Conservation (phyloP, 768 basidiomycete genomes). For the Mycena alexandri region DNA sequence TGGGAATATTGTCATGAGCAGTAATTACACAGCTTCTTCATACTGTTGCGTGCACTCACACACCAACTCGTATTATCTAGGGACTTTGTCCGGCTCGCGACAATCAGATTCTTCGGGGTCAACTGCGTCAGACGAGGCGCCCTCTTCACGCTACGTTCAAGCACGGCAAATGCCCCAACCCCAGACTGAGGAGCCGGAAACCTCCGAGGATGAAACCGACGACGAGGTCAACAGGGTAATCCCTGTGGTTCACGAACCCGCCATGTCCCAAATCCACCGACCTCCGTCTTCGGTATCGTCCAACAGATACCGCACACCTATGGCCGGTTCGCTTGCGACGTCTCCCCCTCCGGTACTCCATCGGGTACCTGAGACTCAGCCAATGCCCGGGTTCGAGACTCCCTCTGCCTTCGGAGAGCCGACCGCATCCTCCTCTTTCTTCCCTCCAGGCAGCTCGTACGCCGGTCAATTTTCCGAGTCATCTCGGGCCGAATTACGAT, state of each 20-base stretch:
- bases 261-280: conserved; percentile 59
- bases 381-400: conserved; percentile 77
- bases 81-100: conserved; percentile 61
- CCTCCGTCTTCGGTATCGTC: conserved; percentile 86
- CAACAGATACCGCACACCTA: conserved; percentile 82
- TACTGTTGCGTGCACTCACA: neutral
- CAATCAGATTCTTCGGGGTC: conserved; percentile 77
- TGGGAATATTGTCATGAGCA: conserved; percentile 72
- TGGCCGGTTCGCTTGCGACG: conserved; percentile 70
- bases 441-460: conserved; percentile 56
- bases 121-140: conserved; percentile 61
- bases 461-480: conserved; percentile 55
- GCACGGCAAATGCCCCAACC: conserved; percentile 37
- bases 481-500: conserved; percentile 51
- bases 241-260: conserved; percentile 46
- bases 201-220: conserved; percentile 64
- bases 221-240: conserved; percentile 46
- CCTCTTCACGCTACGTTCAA: conserved; percentile 42
- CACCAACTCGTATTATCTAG: conserved; percentile 41
- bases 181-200: conserved; percentile 50
- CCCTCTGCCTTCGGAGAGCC: conserved; percentile 78
- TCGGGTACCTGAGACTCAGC: conserved; percentile 74
- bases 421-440: conserved; percentile 52
- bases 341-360: conserved; percentile 65
- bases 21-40: conserved; percentile 51